Base-by-base conservation (phyloP, 192 early-diverging fungal genomes). In the Blastocladiella britannica region DNA sequence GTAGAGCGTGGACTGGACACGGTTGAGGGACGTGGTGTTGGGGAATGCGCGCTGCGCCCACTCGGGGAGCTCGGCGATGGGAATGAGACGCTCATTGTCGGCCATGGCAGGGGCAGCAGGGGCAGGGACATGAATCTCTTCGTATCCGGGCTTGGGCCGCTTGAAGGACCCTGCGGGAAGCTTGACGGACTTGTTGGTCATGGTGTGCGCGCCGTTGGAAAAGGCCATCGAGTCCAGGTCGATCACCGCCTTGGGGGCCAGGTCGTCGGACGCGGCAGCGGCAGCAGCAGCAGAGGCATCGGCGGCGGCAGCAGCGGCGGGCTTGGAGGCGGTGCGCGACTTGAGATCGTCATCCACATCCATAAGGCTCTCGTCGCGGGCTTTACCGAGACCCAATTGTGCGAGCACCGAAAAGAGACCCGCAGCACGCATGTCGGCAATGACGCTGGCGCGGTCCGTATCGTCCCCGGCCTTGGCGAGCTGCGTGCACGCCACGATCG, bases 111-210 rank as follows among this genome's bases (percentile, higher is more conserved):
- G 74, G 20, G 71, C 60, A 59, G 82, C 83, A 22, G 93, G 91
- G 8, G 86, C 84, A 0, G 93, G 93, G 15, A 97, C 87, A 60
- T 90, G 89, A 28, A 97, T 82, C 61, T 97, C 93, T 64, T 94
- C 89, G 64, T 90, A 97, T 5, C 89, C 88, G 55, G 84, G 79
- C 70, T 88, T 86, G 12, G 79, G 78, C 22, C 78, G 70, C 72
- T 91, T 93, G 64, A 88, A 86, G 7, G 93, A 89, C 15, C 95
- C 95, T 59, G 85, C 77, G 12, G 95, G 95, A 7, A 96, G 71
- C 61, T 80, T 80, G 58, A 85, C 86, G 62, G 86, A 85, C 61
- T 93, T 93, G 75, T 99, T 99, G 26, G 93, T 88, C 93, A 97
- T 99, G 53, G 97, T 70, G 58, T 93, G 95, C 5, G 86, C 83